Conservation (phyloP, 306 rosid species). For the Pachyrhizus erosus region DNA sequence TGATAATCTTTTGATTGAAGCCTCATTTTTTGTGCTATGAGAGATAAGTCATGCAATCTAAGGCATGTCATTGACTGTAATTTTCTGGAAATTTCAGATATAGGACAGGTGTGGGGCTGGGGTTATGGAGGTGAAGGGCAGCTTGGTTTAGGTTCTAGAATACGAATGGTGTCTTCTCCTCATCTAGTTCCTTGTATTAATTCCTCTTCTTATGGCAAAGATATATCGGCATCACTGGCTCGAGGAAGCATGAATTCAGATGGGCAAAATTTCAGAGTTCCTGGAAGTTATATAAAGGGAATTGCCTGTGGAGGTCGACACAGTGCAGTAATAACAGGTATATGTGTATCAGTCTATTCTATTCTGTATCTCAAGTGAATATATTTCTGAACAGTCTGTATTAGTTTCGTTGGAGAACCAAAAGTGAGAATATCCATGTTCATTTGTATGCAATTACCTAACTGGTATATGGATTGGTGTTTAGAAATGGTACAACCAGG, state of each 20-base stretch:
- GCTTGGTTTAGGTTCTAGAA: conserved; percentile 92
- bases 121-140: conserved; percentile 99
- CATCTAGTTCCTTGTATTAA: conserved; percentile 86
- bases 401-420: conserved; percentile 28
- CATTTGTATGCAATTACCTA: conserved; percentile 6
- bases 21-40: conserved; percentile 28
- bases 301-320: conserved; percentile 98
- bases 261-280: conserved; percentile 66
- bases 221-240: conserved; percentile 56
- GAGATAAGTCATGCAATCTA: conserved; percentile 37
- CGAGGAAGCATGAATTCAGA: conserved; percentile 68
- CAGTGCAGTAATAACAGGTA: conserved; percentile 94
- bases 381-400: conserved; percentile 5
- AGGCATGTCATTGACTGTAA: conserved; percentile 40
- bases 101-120: conserved; percentile 99
- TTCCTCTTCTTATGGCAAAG: conserved; percentile 68
- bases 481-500: conserved; percentile 1
- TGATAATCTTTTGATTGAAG: conserved; percentile 24
- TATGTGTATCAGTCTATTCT: conserved; percentile 21
- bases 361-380: conserved; percentile 27
- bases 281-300: conserved; percentile 79
- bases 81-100: conserved; percentile 70
- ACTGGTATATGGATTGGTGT: conserved; percentile 28
- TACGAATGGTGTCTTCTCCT: conserved; percentile 96
- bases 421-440: conserved; percentile 26